phyloP scores from a whole-genome alignment of 495 filamentous ascomycete genomes.

The Xylaria castorea region DNA sequence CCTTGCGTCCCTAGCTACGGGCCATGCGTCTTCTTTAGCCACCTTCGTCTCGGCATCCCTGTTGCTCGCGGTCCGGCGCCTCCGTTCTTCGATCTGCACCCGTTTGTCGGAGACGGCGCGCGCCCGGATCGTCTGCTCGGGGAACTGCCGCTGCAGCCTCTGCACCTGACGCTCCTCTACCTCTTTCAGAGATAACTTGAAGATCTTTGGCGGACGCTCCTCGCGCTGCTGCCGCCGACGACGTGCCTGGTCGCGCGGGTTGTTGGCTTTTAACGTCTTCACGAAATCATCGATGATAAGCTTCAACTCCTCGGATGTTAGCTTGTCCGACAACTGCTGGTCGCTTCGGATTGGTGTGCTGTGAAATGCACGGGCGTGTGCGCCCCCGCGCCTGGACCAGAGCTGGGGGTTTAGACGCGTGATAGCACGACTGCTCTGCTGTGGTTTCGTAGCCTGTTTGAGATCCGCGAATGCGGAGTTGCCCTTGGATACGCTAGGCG shows the following conservation, averaged over 20 bases:
- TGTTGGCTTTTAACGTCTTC: conserved; percentile 23
- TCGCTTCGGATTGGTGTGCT: conserved; percentile 4
- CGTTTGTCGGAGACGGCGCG: background rate
- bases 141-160: conserved; percentile 4
- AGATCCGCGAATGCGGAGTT: conserved; percentile 23
- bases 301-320: conserved; percentile 15
- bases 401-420: background rate
- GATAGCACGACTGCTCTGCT: background rate
- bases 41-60: background rate
- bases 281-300: conserved; percentile 34
- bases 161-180: background rate
- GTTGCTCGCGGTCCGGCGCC: background rate
- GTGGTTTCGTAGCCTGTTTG: conserved; percentile 19
- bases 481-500: background rate
- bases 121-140: background rate
- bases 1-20: background rate
- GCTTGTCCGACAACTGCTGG: background rate
- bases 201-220: background rate
- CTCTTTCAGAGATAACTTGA: background rate
- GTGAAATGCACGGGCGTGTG: conserved; percentile 30
- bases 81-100: conserved; percentile 8
- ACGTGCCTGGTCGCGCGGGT: conserved; percentile 21
- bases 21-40: background rate
- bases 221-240: conserved; percentile 27
- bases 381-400: background rate